phyloP scores from a whole-genome alignment of 2,329 filamentous ascomycete genomes.

The Talaromyces verruculosus region DNA sequence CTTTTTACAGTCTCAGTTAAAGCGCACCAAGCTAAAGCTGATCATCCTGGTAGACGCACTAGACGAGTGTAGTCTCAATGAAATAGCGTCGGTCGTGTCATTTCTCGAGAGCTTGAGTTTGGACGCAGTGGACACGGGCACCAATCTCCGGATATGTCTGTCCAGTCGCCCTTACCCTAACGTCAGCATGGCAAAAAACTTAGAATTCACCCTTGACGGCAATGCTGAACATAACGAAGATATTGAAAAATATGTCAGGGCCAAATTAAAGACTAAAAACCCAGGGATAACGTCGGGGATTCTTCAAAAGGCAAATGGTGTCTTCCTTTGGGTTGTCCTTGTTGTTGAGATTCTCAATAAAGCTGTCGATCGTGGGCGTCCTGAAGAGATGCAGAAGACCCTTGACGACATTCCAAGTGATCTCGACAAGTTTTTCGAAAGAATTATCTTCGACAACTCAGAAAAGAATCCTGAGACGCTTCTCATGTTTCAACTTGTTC shows the following conservation, averaged over 20 bases:
- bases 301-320: conserved; percentile 35
- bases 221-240: neutral
- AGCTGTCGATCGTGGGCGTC: conserved; percentile 32
- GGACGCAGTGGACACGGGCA: neutral
- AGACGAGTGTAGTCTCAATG: neutral
- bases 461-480: conserved; percentile 1
- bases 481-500: conserved; percentile 1
- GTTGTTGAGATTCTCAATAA: conserved; percentile 44
- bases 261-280: neutral
- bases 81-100: neutral
- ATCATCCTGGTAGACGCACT: neutral
- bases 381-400: conserved; percentile 27
- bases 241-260: neutral
- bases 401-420: conserved; percentile 36
- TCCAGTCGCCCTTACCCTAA: conserved; percentile 11
- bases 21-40: neutral
- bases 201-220: conserved; percentile 19
- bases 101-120: neutral
- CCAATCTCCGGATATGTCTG: neutral
- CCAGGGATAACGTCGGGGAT: conserved; percentile 25
- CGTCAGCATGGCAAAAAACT: neutral
- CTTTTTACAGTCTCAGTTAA: neutral
- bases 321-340: conserved; percentile 48
- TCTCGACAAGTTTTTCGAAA: conserved; percentile 9
- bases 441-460: neutral